A percentile compares a stretch with the other conserved stretches of the same genome.
phyloP scores from a whole-genome alignment of 2,329 filamentous ascomycete genomes.

The Alternaria ethzedia region DNA sequence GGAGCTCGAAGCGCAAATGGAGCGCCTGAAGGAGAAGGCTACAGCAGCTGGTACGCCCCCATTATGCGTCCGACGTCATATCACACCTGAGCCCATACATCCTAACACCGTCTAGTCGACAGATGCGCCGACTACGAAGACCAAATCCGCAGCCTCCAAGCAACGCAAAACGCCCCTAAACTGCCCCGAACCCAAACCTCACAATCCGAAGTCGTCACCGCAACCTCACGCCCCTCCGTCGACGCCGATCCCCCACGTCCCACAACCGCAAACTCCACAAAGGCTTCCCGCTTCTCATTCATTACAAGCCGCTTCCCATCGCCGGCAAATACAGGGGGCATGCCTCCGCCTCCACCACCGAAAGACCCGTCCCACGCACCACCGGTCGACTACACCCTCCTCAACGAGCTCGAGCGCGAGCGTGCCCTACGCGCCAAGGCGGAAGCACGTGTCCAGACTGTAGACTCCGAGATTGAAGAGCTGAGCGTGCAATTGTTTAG shows the following conservation, averaged over 20 bases:
- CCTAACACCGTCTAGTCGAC: constrained; percentile 50
- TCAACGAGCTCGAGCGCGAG: constrained; percentile 70
- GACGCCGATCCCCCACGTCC: constrained; percentile 37
- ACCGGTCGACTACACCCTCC: constrained; percentile 56
- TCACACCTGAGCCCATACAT: neutral
- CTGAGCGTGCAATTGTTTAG: constrained; percentile 77
- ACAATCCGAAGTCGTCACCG: constrained; percentile 23
- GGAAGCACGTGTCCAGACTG: constrained; percentile 70
- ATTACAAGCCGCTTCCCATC: constrained; percentile 49
- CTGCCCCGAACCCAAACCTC: constrained; percentile 10
- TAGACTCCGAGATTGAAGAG: constrained; percentile 78
- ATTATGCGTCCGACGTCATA: neutral
- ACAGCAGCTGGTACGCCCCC: constrained; percentile 62
- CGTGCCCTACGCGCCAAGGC: constrained; percentile 70
- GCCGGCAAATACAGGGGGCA: constrained; percentile 36
- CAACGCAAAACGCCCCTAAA: neutral
- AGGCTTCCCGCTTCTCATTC: constrained; percentile 52
- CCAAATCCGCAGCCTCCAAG: constrained; percentile 66
- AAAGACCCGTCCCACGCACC: constrained; percentile 5
- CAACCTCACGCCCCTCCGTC: constrained; percentile 23
- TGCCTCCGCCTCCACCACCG: constrained; percentile 40
- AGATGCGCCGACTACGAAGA: constrained; percentile 80
- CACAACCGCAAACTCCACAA: constrained; percentile 34
- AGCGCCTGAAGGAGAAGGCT: constrained; percentile 73
- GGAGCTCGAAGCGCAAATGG: constrained; percentile 75